Evolutionary conservation across 352 stramenopile genomes (phyloP).

Genomic region (Phytopythium delawarense): DNA sequence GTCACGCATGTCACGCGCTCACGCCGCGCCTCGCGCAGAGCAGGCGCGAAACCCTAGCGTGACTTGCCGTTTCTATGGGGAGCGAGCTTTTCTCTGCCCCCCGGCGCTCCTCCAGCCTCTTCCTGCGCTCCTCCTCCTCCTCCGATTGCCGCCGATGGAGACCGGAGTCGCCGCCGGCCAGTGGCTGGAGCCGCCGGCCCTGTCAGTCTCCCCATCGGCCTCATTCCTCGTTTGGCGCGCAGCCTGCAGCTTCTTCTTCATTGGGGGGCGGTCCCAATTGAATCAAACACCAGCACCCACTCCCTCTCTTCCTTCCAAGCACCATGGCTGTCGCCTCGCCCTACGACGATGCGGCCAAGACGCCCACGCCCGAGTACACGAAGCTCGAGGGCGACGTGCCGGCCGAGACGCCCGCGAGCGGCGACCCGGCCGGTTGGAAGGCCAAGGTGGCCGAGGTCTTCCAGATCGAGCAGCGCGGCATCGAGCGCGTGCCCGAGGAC

Average conservation of each 20-base stretch:
- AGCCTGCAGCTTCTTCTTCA: not conserved
- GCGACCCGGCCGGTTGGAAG: conserved; percentile 9
- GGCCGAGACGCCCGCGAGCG: not conserved
- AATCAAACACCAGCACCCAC: conserved; percentile 5
- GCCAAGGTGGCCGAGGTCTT: conserved; percentile 8
- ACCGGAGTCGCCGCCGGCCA: too few species aligned
- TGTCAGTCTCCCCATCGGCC: not conserved
- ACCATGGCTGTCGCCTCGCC: not conserved
- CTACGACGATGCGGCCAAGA: conserved; percentile 10
- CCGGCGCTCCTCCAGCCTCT: not conserved
- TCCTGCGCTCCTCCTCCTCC: not conserved
- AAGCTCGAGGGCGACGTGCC: conserved; percentile 21
- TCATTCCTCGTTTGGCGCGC: conserved; percentile 7
- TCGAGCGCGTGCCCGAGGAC: conserved; percentile 42
- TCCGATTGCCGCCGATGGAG: conserved; percentile 3
- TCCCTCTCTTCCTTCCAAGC: not conserved
- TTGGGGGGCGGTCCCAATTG: conserved; percentile 8
- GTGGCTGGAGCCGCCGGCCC: not conserved
- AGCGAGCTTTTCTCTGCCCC: not conserved
- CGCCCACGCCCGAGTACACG: conserved; percentile 13
- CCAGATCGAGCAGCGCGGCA: conserved; percentile 36
- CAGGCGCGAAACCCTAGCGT: not conserved
- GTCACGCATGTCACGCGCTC: not conserved
- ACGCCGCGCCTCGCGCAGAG: not conserved
- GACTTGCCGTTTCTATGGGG: not conserved